Conservation (phyloP, 331 rosid genomes). For the Malus hybrid region DNA sequence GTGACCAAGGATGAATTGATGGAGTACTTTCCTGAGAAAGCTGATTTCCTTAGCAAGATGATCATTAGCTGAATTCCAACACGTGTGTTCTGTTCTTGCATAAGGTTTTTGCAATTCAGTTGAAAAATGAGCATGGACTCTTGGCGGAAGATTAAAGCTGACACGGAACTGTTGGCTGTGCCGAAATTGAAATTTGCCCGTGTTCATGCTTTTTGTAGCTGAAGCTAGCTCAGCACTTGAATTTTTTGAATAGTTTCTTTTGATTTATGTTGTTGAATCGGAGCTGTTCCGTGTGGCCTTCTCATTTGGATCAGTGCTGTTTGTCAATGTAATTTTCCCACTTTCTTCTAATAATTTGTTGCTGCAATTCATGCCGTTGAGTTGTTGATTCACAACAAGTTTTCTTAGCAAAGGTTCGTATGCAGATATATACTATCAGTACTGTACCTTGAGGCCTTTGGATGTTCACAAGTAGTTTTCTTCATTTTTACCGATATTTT, state of each 20-base stretch:
- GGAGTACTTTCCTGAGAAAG: conserved; percentile 76
- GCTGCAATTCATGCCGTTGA: neutral
- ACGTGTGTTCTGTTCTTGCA: neutral
- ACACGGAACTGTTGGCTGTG: too few species aligned
- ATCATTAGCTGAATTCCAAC: conserved; percentile 39
- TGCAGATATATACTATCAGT: too few species aligned
- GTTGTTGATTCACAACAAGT: neutral
- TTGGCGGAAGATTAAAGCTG: too few species aligned
- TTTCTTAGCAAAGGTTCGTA: neutral
- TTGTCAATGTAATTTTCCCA: neutral
- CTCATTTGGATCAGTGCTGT: neutral
- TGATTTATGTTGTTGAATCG: neutral
- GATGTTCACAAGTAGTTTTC: too few species aligned
- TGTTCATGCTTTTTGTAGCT: neutral
- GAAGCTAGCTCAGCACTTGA: neutral
- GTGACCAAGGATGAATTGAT: conserved; percentile 81
- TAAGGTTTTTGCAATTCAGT: neutral
- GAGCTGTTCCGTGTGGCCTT: neutral
- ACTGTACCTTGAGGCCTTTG: too few species aligned
- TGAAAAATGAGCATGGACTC: neutral
- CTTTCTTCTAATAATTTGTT: neutral
- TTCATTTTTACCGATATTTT: too few species aligned
- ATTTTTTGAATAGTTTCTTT: neutral
- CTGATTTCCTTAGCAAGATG: conserved; percentile 67
- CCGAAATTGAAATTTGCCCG: too few species aligned